Conservation (phyloP, 306 rosid species). For the Vigna radiata region DNA sequence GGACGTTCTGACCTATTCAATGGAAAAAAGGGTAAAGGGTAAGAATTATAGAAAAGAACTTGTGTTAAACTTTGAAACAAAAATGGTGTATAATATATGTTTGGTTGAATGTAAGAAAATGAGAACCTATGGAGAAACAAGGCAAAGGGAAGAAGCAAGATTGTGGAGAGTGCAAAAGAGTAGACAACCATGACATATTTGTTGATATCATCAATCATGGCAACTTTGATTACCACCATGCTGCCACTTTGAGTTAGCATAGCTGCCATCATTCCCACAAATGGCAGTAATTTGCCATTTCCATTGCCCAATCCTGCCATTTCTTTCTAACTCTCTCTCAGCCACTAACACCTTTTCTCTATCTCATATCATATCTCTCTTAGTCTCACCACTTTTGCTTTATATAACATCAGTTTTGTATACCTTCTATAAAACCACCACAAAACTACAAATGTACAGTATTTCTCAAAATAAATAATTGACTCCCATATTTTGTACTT, state of each 20-base stretch:
- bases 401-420: no score
- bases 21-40: not conserved
- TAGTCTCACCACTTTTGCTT: no score
- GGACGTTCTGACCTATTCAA: conserved; percentile 45
- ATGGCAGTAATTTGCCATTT: conserved; percentile 21
- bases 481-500: no score
- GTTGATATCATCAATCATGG: conserved; percentile 39
- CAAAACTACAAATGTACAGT: no score
- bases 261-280: conserved; percentile 53
- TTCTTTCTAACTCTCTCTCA: not conserved
- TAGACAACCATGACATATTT: conserved; percentile 47
- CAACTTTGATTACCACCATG: conserved; percentile 44
- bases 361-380: not conserved
- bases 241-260: conserved; percentile 51
- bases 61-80: not conserved
- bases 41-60: no score
- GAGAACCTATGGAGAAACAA: conserved; percentile 41
- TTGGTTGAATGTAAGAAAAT: not conserved
- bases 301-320: conserved; percentile 16
- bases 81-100: no score
- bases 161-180: conserved; percentile 40
- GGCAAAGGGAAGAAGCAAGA: conserved; percentile 45
- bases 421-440: no score
- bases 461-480: no score
- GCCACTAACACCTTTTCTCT: not conserved